These are phyloP conservation scores for Biscogniauxia mediterranea DNA, from an alignment of 2,329 filamentous ascomycete species.

Conservation along the genomic window DNA sequence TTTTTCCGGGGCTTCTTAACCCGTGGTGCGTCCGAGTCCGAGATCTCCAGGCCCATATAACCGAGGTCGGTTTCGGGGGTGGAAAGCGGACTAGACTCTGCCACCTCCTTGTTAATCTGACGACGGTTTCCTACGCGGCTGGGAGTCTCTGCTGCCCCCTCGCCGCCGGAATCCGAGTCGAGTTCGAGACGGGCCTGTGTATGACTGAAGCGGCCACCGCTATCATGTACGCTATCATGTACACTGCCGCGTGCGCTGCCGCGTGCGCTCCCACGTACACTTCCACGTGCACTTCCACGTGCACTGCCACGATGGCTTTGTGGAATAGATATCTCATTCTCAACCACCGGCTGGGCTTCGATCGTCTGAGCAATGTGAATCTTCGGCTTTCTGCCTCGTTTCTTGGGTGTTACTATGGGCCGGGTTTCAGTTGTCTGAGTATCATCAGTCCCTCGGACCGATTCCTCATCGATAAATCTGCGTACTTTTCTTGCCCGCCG, in stretches of 20 bases:
- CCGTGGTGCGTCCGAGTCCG: conserved; percentile 21
- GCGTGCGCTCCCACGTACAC: conserved; percentile 6
- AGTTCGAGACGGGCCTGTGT: conserved; percentile 29
- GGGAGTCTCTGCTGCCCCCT: conserved; percentile 13
- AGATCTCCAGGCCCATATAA: conserved; percentile 15
- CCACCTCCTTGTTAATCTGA: conserved; percentile 6
- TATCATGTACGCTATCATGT: conserved; percentile 7
- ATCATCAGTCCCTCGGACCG: conserved; percentile 18
- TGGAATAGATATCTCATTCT: not conserved
- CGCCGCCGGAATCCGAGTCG: conserved; percentile 20
- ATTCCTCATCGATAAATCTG: conserved; percentile 15
- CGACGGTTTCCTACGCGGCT: conserved; percentile 23
- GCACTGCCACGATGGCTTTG: not conserved
- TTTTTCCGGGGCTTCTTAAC: conserved; percentile 16
- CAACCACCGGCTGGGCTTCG: not conserved
- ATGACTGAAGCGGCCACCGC: conserved; percentile 22
- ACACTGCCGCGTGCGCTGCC: conserved; percentile 5
- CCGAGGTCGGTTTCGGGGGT: conserved; percentile 21
- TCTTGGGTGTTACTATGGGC: conserved; percentile 20
- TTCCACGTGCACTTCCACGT: conserved; percentile 5
- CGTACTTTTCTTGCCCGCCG: conserved; percentile 22
- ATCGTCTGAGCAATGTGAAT: conserved; percentile 6
- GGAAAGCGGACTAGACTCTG: conserved; percentile 32
- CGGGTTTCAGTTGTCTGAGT: conserved; percentile 11
- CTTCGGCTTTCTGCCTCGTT: conserved; percentile 27